These are phyloP conservation scores for Phoma sp. DNA, from an alignment of 2,329 filamentous ascomycete species.

Conservation along the genomic window DNA sequence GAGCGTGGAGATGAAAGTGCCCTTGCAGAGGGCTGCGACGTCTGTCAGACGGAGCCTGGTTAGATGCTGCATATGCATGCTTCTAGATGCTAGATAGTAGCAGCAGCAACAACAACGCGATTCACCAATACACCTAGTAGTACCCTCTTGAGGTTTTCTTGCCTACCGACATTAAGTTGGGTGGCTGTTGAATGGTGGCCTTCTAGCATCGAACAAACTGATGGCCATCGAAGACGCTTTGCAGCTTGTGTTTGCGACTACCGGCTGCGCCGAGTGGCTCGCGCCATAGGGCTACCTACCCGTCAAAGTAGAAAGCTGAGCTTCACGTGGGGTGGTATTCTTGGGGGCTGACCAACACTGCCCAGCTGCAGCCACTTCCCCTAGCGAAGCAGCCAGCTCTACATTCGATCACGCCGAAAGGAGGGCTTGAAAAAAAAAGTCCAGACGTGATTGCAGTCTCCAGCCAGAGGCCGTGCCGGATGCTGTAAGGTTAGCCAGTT, in stretches of 20 bases:
- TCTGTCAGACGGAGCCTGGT: conserved; percentile 9
- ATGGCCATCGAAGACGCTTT: not conserved
- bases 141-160: not conserved
- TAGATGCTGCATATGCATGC: not conserved
- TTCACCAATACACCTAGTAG: too few relatives aligned
- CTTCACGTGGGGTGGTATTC: conserved; percentile 3
- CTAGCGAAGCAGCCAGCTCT: conserved; percentile 3
- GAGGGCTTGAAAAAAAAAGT: not conserved
- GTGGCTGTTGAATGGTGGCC: not conserved
- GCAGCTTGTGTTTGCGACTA: conserved; percentile 5
- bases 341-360: not conserved
- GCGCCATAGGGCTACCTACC: conserved; percentile 7
- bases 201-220: not conserved
- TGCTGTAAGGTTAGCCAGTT: not conserved
- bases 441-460: not conserved
- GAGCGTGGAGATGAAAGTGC: conserved; percentile 17
- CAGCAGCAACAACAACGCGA: not conserved
- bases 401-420: conserved; percentile 1
- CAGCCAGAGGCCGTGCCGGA: conserved; percentile 1
- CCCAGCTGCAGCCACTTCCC: conserved; percentile 8
- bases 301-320: not conserved
- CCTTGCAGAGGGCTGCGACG: conserved; percentile 15
- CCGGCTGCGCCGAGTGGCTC: conserved; percentile 12
- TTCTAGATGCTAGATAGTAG: conserved; percentile 3
- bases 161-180: not conserved